Evolutionary conservation across 169 alveolate species (phyloP).

Genomic region (Plasmodium inui): DNA sequence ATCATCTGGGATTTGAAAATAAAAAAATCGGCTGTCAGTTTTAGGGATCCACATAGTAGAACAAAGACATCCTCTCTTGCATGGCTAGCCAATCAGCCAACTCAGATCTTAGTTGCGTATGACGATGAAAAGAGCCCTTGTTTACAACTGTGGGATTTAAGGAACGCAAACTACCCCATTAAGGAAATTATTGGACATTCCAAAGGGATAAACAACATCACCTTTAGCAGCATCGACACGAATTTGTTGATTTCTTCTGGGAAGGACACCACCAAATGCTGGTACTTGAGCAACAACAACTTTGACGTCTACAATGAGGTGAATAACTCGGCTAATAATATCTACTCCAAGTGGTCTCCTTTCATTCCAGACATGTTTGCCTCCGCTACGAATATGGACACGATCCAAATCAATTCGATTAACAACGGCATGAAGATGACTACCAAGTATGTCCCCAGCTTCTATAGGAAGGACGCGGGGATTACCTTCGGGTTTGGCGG

Average conservation of each 20-base stretch:
- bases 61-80: conserved; percentile 86
- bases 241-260: conserved; percentile 87
- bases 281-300: conserved; percentile 80
- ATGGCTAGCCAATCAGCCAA: conserved; percentile 90
- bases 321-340: conserved; percentile 56
- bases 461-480: conserved; percentile 78
- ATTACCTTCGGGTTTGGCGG: conserved; percentile 83
- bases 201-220: conserved; percentile 86
- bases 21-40: conserved; percentile 87
- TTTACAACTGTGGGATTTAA: conserved; percentile 89
- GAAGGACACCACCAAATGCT: conserved; percentile 86
- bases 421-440: conserved; percentile 78
- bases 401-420: conserved; percentile 76
- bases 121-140: conserved; percentile 90
- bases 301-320: conserved; percentile 69
- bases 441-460: conserved; percentile 77
- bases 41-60: conserved; percentile 88
- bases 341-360: conserved; percentile 80
- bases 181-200: conserved; percentile 87
- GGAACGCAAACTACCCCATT: conserved; percentile 87
- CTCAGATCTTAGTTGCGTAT: conserved; percentile 87
- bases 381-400: conserved; percentile 79
- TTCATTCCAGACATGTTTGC: conserved; percentile 80
- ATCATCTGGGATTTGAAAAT: conserved; percentile 90
- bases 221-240: conserved; percentile 85